Base-by-base conservation (phyloP, 805 yeast species). In the Candida broadrunensis region DNA sequence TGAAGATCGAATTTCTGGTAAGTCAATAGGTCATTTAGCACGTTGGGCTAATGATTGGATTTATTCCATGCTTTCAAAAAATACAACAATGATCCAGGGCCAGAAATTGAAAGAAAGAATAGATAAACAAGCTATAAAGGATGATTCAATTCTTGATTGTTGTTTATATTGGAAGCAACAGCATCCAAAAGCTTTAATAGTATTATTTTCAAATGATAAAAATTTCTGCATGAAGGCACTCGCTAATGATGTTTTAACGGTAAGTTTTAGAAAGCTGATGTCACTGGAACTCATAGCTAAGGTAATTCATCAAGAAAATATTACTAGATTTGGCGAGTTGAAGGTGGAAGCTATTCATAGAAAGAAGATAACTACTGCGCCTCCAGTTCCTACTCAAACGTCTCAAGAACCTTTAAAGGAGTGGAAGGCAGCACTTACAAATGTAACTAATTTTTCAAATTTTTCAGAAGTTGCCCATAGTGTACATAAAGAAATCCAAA, bases 101-200 rank as follows among this genome's bases (percentile, higher is more conserved):
- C 97, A 90, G 57, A 77, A 72, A 47, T 33, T 73, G 14, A 58
- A 65, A 21, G 87, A 89, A 55, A 60, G 66, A 19, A 35, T 83
- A 1, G 79, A 81, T 42, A 54, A 56, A 7, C 38, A 52, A 2
- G 57, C 80, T 1, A 39, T 39, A 0, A 82, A 85, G 43, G 97
- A 90, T 60, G 95, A 89, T 52, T 75, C 95, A 0, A 89, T 90
- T 45, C 61, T 89, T 32, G 97, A 90, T 58, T 88, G 96, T 56
- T 85, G 95, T 50, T 52, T 84, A 19, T 88, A 75, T 54, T 80
- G 83, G 42, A 70, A 75, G 44, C 60, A 65, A 11, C 59, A 61
- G 12, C 48, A 57, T 37, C 51, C 58, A 2, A 50, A 60, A 4
- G 51, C 59, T 9, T 50, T 70, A 17, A 84, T 83, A 6, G 73